These are phyloP conservation scores for Pseudisothecium myosuroides DNA, from an alignment of 225 moss, liverwort and hornwort genomes.

Conservation along the genomic window DNA sequence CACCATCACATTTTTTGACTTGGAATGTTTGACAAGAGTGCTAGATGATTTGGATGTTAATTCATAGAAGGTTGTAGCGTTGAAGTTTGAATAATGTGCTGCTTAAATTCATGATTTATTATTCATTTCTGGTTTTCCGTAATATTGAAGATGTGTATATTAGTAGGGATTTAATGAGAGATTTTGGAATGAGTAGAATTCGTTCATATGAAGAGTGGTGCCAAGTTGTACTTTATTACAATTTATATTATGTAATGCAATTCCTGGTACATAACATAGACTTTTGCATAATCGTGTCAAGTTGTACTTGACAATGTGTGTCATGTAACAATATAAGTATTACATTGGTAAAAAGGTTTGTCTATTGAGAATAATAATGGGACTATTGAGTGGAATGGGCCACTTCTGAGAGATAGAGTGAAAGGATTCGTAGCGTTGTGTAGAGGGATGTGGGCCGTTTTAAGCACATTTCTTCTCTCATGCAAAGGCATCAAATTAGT, in stretches of 20 bases:
- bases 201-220: background rate
- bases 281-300: background rate
- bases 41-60: background rate
- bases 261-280: background rate
- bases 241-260: background rate
- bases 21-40: background rate
- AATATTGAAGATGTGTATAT: background rate
- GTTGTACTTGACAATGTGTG: background rate
- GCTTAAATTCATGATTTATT: background rate
- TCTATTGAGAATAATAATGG: background rate
- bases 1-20: background rate
- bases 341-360: no score
- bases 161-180: background rate
- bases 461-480: background rate
- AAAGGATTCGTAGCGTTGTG: background rate
- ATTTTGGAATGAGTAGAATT: background rate
- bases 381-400: background rate
- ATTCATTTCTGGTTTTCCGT: background rate
- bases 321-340: no score
- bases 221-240: background rate
- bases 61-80: background rate
- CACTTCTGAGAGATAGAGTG: background rate
- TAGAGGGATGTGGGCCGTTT: background rate
- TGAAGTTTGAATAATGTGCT: no score
- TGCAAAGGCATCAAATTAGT: background rate